Conservation (phyloP, 2,329 filamentous ascomycete species). For the Stagonosporopsis tanaceti region DNA sequence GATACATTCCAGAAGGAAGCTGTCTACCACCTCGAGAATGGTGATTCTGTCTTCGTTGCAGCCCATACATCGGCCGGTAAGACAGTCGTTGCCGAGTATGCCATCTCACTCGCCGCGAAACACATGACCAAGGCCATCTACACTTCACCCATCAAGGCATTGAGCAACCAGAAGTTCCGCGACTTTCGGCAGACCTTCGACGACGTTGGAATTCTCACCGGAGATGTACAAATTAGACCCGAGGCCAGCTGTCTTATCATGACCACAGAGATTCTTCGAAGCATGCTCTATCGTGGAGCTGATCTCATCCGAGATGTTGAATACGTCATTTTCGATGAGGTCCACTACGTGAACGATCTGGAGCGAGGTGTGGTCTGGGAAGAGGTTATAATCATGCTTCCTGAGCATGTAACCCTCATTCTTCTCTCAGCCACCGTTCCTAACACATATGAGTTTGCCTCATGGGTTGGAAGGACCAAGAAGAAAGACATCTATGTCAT, state of each 20-base stretch:
- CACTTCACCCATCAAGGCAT: slow-evolving; percentile 96
- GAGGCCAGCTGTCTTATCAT: slow-evolving; percentile 99
- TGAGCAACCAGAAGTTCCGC: slow-evolving; percentile 98
- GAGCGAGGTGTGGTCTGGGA: slow-evolving; percentile 99
- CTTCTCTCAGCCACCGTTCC: slow-evolving; percentile 94
- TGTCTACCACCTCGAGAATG: slow-evolving; percentile 94
- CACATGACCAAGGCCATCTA: slow-evolving; percentile 99
- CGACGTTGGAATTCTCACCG: slow-evolving; percentile 95
- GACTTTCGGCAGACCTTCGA: slow-evolving; percentile 92
- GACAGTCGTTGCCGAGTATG: slow-evolving; percentile 97
- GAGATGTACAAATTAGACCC: slow-evolving; percentile 96
- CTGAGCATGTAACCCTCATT: slow-evolving; percentile 95
- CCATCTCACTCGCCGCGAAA: slow-evolving; percentile 92
- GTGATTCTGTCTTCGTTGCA: slow-evolving; percentile 96
- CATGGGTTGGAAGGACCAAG: slow-evolving; percentile 97
- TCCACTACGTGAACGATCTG: slow-evolving; percentile 97
- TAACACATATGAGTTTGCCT: slow-evolving; percentile 97
- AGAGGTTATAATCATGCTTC: slow-evolving; percentile 99
- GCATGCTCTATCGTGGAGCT: slow-evolving; percentile 96
- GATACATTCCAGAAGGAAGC: slow-evolving; percentile 99
- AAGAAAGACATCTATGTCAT: slow-evolving; percentile 99
- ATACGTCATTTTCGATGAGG: slow-evolving; percentile 98
- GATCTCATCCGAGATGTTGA: slow-evolving; percentile 97
- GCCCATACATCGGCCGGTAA: slow-evolving; percentile 98
- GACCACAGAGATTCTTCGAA: slow-evolving; percentile 97